Evolutionary conservation across 1,284 basidiomycete species (phyloP).

Genomic region (Rugosomyces carneus): DNA sequence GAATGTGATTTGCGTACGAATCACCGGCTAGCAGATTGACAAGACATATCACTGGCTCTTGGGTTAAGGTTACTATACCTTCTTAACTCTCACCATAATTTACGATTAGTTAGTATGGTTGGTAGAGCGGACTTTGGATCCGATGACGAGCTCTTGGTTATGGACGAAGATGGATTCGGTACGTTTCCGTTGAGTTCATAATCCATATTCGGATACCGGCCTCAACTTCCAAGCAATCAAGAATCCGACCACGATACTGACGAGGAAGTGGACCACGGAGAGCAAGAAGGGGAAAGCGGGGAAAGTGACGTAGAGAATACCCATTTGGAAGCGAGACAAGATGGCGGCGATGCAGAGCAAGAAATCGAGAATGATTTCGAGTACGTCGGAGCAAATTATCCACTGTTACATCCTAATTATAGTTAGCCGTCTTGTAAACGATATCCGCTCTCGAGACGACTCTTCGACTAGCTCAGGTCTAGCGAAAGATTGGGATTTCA

Average conservation of each 20-base stretch:
- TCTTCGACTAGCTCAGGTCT: slow-evolving; percentile 40
- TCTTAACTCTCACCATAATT: too few relatives aligned
- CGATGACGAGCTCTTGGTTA: slow-evolving; percentile 15
- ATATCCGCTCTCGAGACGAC: slow-evolving; percentile 50
- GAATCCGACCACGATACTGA: slow-evolving; percentile 10
- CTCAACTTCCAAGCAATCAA: slow-evolving; percentile 8
- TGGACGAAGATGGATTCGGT: slow-evolving; percentile 18
- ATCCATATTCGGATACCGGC: too few relatives aligned
- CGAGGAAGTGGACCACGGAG: too few relatives aligned
- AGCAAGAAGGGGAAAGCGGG: slow-evolving; percentile 17
- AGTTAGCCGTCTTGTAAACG: slow-evolving; percentile 54
- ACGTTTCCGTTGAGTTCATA: background rate
- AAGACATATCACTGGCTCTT: too few relatives aligned
- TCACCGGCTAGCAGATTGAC: too few relatives aligned
- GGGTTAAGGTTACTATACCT: too few relatives aligned
- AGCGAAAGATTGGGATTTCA: slow-evolving; percentile 64
- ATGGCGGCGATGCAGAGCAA: slow-evolving; percentile 26
- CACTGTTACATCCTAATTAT: background rate
- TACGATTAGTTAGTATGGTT: background rate
- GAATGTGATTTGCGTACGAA: too few relatives aligned
- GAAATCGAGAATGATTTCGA: slow-evolving; percentile 44
- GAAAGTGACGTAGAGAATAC: slow-evolving; percentile 17
- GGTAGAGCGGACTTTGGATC: slow-evolving; percentile 6
- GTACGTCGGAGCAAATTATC: slow-evolving; percentile 23
- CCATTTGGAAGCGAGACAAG: slow-evolving; percentile 12